phyloP scores from a whole-genome alignment of 1,284 basidiomycete genomes.

The Chiua sp. region DNA sequence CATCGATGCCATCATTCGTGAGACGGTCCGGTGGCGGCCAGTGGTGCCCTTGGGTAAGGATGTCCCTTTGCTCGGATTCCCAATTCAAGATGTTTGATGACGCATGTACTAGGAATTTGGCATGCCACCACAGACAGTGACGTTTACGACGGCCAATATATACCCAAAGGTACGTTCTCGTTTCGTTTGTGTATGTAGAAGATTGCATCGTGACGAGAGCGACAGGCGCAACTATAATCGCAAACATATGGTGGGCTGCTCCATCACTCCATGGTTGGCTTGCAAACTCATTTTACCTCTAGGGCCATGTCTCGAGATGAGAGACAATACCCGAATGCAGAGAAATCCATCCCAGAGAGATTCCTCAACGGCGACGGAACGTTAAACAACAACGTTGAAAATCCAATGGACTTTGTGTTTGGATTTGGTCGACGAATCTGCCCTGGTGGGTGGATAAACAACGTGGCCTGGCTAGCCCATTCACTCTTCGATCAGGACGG shows the following conservation, averaged over 20 bases:
- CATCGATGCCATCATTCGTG: conserved; percentile 43
- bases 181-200: neutral
- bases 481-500: conserved; percentile 8
- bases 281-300: no score
- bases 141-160: no score
- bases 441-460: conserved; percentile 4
- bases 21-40: conserved; percentile 36
- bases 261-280: no score
- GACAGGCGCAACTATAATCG: conserved; percentile 18
- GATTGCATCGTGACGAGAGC: neutral
- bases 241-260: conserved; percentile 23
- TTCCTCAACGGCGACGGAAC: conserved; percentile 15
- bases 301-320: conserved; percentile 30
- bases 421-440: conserved; percentile 28
- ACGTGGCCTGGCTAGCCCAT: neutral
- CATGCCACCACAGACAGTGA: conserved; percentile 20
- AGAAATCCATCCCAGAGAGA: conserved; percentile 21
- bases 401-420: conserved; percentile 21
- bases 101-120: conserved; percentile 11
- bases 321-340: conserved; percentile 19
- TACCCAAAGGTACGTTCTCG: conserved; percentile 19
- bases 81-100: neutral
- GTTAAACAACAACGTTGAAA: conserved; percentile 12
- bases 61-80: no score
- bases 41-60: conserved; percentile 20